Evolutionary conservation across 2,329 filamentous ascomycete genomes (phyloP).

Genomic region (Stachybotrys chartarum): DNA sequence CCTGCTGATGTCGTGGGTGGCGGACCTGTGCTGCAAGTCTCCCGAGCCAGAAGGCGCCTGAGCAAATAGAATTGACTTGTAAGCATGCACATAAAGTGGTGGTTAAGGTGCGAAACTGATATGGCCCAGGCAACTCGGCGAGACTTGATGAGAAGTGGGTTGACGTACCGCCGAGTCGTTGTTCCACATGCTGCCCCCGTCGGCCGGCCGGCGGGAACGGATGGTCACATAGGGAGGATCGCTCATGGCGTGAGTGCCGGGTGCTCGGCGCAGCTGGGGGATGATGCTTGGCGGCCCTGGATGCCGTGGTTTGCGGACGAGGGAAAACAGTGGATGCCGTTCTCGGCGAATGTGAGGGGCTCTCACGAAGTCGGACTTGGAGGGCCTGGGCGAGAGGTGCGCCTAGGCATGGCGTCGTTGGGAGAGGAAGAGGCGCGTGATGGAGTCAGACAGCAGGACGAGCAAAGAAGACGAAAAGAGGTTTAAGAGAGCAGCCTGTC

Average conservation of each 20-base stretch:
- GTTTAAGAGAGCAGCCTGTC: not conserved
- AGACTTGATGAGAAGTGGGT: not conserved
- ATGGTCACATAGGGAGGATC: conserved; percentile 1
- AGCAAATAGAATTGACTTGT: not conserved
- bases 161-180: not conserved
- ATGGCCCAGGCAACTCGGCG: not conserved
- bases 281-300: not conserved
- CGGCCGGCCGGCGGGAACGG: not conserved
- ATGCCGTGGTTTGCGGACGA: not conserved
- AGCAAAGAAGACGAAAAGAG: not conserved
- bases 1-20: conserved; percentile 51
- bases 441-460: not conserved
- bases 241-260: not conserved
- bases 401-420: not conserved
- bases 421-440: not conserved
- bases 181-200: not conserved
- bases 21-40: conserved; percentile 22
- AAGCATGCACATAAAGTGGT: not conserved
- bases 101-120: no score
- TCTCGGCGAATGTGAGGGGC: not conserved
- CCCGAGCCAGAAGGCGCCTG: conserved; percentile 6
- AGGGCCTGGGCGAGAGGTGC: not conserved
- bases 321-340: not conserved
- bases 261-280: not conserved
- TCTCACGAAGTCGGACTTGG: not conserved